Evolutionary conservation across 805 yeast genomes (phyloP).

Genomic region (Pichia phayaonensis): DNA sequence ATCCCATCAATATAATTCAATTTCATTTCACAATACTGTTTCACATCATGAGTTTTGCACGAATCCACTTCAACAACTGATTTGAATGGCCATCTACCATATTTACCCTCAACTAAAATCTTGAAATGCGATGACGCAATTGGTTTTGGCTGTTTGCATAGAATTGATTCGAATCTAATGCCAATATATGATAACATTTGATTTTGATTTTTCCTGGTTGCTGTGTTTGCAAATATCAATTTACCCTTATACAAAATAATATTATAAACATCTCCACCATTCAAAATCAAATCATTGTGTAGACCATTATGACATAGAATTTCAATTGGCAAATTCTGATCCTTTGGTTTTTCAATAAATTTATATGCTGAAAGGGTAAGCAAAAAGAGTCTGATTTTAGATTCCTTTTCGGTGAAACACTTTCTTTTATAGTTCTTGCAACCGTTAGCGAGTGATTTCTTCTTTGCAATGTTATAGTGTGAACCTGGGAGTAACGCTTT

Average conservation of each 20-base stretch:
- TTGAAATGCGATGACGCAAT: slow-evolving; percentile 11
- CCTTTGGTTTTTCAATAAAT: background rate
- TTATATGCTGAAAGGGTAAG: slow-evolving; percentile 9
- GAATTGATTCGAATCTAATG: slow-evolving; percentile 11
- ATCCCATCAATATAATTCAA: slow-evolving; percentile 5
- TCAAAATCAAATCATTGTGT: slow-evolving; percentile 5
- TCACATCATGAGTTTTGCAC: background rate
- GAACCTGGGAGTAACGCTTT: background rate
- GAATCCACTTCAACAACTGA: slow-evolving; percentile 14
- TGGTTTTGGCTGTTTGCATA: slow-evolving; percentile 2
- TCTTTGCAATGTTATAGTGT: background rate
- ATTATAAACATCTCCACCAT: slow-evolving; percentile 4
- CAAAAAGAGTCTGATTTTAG: slow-evolving; percentile 3
- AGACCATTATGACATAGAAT: slow-evolving; percentile 13
- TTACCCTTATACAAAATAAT: slow-evolving; percentile 8
- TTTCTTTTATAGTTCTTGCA: background rate
- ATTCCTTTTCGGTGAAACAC: background rate
- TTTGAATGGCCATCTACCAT: slow-evolving; percentile 8
- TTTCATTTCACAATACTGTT: slow-evolving; percentile 4
- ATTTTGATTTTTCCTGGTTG: slow-evolving; percentile 6
- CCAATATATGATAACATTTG: slow-evolving; percentile 11
- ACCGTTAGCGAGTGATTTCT: background rate
- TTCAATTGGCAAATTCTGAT: background rate
- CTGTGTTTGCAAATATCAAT: slow-evolving; percentile 9
- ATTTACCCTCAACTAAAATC: slow-evolving; percentile 4